Evolutionary conservation across 176 grass and related monocot species (phyloP), one percentile per base, ranked within the genome.

Genomic region (Oryza longistaminata): DNA sequence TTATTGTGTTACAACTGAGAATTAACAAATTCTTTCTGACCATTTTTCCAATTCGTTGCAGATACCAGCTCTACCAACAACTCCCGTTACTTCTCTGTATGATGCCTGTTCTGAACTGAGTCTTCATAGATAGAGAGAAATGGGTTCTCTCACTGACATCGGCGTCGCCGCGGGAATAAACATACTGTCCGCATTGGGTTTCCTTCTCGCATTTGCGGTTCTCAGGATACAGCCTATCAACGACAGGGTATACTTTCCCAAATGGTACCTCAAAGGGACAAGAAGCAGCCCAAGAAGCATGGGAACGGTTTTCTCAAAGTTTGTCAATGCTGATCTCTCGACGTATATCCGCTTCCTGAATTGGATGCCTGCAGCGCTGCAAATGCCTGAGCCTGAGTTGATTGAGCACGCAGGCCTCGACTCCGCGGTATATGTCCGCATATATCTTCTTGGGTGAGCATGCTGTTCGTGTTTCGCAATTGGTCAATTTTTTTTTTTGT

Each of bases 231-330:
- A 97, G 16, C 95, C 95, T 50, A 76, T 94, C 49, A 97, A 97
- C 74, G 95, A 97, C 77, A 86, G 92, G 66, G 95, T 97, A 5
- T 97, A 94, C 80, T 97, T 97, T 83, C 95, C 95, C 50, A 97
- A 91, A 86, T 97, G 95, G 92, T 94, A 97, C 70, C 92, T 97
- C 40, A 97, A 93, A 85, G 92, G 92, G 34, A 93, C 88, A 83
- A 94, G 92, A 83, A 94, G 88, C 88, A 97, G 88, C 87, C 92
- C 95, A 70, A 77, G 88, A 60, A 44, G 82, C 74, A 19, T 88
- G 11, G 52, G 88, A 76, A 88, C 84, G 78, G 71, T 78, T 35
- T 81, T 95, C 74, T 86, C 75, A 5, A 97, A 95, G 69, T 94
- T 97, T 65, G 85, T 97, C 48, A 97, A 97, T n/a, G 79, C 90